These are phyloP conservation scores for Beauveria sp. DNA, from an alignment of 2,329 filamentous ascomycete species.

Conservation along the genomic window DNA sequence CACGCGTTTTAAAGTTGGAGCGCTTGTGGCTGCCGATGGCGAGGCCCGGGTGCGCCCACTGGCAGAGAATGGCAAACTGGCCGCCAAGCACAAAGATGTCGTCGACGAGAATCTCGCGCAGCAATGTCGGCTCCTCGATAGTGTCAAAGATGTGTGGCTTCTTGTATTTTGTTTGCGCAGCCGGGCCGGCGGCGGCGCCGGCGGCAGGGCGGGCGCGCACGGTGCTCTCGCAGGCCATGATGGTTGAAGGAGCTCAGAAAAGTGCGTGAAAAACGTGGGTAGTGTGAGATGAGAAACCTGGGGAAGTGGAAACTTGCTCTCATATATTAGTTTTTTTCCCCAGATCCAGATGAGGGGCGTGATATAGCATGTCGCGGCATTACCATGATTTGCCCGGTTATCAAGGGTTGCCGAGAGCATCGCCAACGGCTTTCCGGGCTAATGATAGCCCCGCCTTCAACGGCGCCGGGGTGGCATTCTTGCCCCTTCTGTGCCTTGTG, in stretches of 20 bases:
- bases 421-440: slow-evolving; percentile 8
- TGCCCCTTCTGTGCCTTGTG: neutral
- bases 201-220: neutral
- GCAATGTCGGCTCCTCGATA: slow-evolving; percentile 16
- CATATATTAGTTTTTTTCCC: neutral
- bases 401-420: neutral
- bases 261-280: neutral
- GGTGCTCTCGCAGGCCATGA: neutral
- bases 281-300: neutral
- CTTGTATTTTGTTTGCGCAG: neutral
- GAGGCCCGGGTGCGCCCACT: slow-evolving; percentile 32
- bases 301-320: neutral
- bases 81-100: slow-evolving; percentile 18
- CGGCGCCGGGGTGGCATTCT: neutral
- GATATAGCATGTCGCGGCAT: neutral
- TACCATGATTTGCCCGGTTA: neutral
- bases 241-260: neutral
- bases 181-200: neutral
- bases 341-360: neutral
- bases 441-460: neutral
- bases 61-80: slow-evolving; percentile 28
- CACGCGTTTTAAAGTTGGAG: slow-evolving; percentile 30
- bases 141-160: slow-evolving; percentile 17
- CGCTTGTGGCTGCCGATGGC: slow-evolving; percentile 29
- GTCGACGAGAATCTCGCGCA: slow-evolving; percentile 14